Conservation (phyloP, 2,329 filamentous ascomycete species). For the Nannizzia gypsea region DNA sequence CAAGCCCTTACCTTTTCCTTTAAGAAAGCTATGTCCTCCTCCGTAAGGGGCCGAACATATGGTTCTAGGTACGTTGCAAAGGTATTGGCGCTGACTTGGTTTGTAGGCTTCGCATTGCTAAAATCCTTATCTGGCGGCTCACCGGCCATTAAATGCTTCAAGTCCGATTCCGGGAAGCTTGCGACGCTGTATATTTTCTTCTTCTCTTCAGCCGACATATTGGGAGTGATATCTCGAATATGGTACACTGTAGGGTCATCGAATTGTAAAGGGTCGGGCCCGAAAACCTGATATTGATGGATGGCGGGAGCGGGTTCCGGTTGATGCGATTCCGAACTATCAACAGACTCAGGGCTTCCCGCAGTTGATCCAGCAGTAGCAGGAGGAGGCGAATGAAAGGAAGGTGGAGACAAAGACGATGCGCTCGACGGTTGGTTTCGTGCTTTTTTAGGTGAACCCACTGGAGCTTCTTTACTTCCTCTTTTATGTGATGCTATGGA, state of each 20-base stretch:
- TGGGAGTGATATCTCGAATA: constrained; percentile 61
- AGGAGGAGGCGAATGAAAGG: constrained; percentile 34
- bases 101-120: constrained; percentile 81
- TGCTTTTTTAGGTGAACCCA: constrained; percentile 30
- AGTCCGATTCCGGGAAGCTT: constrained; percentile 65
- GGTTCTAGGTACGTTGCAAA: constrained; percentile 90
- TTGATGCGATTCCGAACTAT: constrained; percentile 47
- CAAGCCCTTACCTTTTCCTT: constrained; percentile 53
- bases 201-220: constrained; percentile 74
- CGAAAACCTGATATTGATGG: constrained; percentile 74
- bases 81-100: constrained; percentile 86
- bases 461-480: constrained; percentile 14
- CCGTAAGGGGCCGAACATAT: constrained; percentile 76
- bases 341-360: constrained; percentile 51
- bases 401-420: constrained; percentile 31
- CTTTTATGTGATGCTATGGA: constrained; percentile 11
- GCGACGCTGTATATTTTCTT: constrained; percentile 81
- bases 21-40: constrained; percentile 88
- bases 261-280: constrained; percentile 82
- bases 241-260: constrained; percentile 89
- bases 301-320: constrained; percentile 49
- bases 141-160: constrained; percentile 76
- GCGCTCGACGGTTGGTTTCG: constrained; percentile 27
- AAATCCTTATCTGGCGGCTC: constrained; percentile 90
- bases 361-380: constrained; percentile 51